Percentiles rank a stretch among this genome's conserved stretches.
phyloP scores from a whole-genome alignment of 2,329 filamentous ascomycete species.

The Myriangium duriaei region DNA sequence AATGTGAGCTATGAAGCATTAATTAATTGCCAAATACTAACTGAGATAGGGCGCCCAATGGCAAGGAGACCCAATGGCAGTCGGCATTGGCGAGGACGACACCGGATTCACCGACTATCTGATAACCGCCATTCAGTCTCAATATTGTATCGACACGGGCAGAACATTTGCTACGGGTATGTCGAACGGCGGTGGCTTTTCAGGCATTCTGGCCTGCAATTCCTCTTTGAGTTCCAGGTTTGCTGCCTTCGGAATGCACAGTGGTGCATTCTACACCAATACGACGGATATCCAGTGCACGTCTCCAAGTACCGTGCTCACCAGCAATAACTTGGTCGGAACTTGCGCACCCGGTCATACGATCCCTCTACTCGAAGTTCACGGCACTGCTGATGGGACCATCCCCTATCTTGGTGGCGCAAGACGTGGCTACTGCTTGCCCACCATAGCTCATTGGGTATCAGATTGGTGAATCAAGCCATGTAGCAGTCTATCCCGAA shows the following conservation, averaged over 20 bases:
- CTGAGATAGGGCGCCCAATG: slow-evolving; percentile 19
- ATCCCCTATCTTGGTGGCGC: slow-evolving; percentile 30
- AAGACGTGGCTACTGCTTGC: slow-evolving; percentile 17
- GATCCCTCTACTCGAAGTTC: slow-evolving; percentile 33
- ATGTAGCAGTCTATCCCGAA: no score
- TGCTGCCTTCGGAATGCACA: slow-evolving; percentile 38
- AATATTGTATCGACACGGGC: slow-evolving; percentile 32
- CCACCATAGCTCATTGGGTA: slow-evolving; percentile 22
- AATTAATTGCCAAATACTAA: background rate
- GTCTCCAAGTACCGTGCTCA: slow-evolving; percentile 13
- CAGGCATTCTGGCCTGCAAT: slow-evolving; percentile 35
- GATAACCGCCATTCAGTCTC: slow-evolving; percentile 25
- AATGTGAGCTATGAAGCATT: slow-evolving; percentile 3
- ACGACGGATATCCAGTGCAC: slow-evolving; percentile 13
- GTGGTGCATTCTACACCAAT: slow-evolving; percentile 34
- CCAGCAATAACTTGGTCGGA: slow-evolving; percentile 5
- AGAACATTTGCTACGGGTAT: slow-evolving; percentile 36
- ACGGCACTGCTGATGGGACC: slow-evolving; percentile 30
- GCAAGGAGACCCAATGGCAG: slow-evolving; percentile 31
- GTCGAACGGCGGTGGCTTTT: slow-evolving; percentile 42
- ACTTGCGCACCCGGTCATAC: slow-evolving; percentile 18
- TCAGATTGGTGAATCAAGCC: slow-evolving; percentile 22
- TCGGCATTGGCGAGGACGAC: slow-evolving; percentile 25
- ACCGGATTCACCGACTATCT: slow-evolving; percentile 32
- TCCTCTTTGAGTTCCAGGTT: slow-evolving; percentile 29